These are phyloP conservation scores for Hypoxylon lienhwacheense DNA, from an alignment of 495 filamentous ascomycete genomes.

Conservation along the genomic window DNA sequence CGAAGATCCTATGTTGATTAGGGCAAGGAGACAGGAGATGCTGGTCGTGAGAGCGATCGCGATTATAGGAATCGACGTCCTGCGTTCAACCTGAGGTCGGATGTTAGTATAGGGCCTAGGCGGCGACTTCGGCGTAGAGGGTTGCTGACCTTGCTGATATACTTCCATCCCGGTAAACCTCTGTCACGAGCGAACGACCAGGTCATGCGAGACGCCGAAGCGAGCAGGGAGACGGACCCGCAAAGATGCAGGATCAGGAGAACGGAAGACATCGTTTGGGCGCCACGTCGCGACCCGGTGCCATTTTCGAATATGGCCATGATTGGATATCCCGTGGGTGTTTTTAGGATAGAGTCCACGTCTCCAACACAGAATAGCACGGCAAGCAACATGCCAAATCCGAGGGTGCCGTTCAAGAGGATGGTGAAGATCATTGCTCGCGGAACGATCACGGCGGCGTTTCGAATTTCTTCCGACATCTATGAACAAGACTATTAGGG, in stretches of 20 bases:
- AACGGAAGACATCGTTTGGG: conserved; percentile 50
- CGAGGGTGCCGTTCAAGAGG: conserved; percentile 50
- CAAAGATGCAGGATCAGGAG: conserved; percentile 48
- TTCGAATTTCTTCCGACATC: conserved; percentile 59
- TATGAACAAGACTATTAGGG: conserved; percentile 31
- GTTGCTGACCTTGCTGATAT: conserved; percentile 45
- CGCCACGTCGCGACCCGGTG: conserved; percentile 45
- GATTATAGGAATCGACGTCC: conserved; percentile 52
- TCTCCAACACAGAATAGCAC: conserved; percentile 54
- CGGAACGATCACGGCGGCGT: conserved; percentile 46
- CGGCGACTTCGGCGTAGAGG: no score
- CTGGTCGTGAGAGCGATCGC: conserved; percentile 50
- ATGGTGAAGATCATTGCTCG: conserved; percentile 47
- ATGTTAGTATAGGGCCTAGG: not conserved
- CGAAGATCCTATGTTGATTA: conserved; percentile 56
- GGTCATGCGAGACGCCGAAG: conserved; percentile 54
- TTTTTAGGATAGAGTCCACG: conserved; percentile 43
- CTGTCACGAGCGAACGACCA: conserved; percentile 61
- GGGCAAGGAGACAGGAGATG: conserved; percentile 47
- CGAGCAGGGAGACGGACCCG: conserved; percentile 49
- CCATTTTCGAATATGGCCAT: conserved; percentile 55
- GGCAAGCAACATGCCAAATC: conserved; percentile 54
- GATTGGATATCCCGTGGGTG: conserved; percentile 46
- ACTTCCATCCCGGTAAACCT: conserved; percentile 54
- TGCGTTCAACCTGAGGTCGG: conserved; percentile 15